These are phyloP conservation scores for Gryganskiella cystojenkinii DNA, from an alignment of 192 early-diverging fungal species.

Conservation along the genomic window DNA sequence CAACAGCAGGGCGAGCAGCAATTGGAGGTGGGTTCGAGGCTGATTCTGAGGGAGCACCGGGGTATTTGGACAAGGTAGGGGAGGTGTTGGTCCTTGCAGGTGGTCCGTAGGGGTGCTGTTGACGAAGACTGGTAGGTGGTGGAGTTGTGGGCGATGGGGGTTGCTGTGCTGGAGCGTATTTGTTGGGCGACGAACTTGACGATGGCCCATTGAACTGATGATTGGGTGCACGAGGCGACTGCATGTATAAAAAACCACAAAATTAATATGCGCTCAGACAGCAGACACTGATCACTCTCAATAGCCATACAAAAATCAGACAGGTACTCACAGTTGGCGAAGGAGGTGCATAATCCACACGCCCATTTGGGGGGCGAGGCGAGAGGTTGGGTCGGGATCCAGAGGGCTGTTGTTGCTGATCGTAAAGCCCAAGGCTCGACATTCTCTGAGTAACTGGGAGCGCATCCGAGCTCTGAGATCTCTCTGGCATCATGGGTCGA, in stretches of 20 bases:
- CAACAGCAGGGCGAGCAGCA: constrained; percentile 41
- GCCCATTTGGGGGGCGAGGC: constrained; percentile 47
- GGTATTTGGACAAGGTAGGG: constrained; percentile 42
- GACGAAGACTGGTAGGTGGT: constrained; percentile 27
- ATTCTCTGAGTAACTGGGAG: constrained; percentile 40
- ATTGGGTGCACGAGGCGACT: constrained; percentile 33
- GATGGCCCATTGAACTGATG: constrained; percentile 31
- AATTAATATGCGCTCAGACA: neutral
- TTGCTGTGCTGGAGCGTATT: constrained; percentile 34
- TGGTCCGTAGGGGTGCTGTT: constrained; percentile 19
- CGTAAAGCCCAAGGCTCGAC: constrained; percentile 42
- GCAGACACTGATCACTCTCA: neutral
- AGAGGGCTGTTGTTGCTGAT: constrained; percentile 35
- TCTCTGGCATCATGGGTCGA: constrained; percentile 34
- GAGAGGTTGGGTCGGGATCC: constrained; percentile 41
- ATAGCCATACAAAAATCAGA: neutral
- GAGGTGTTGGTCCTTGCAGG: constrained; percentile 19
- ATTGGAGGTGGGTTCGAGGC: constrained; percentile 30
- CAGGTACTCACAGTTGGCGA: constrained; percentile 51
- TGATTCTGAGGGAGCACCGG: constrained; percentile 34
- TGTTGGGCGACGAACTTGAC: constrained; percentile 40
- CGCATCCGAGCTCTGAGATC: constrained; percentile 22
- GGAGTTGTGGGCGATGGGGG: constrained; percentile 24
- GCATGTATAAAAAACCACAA: constrained; percentile 22
- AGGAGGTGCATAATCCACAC: constrained; percentile 46